Evolutionary conservation across 768 basidiomycete species (phyloP).

Genomic region (Pulveroboletus ravenelii): DNA sequence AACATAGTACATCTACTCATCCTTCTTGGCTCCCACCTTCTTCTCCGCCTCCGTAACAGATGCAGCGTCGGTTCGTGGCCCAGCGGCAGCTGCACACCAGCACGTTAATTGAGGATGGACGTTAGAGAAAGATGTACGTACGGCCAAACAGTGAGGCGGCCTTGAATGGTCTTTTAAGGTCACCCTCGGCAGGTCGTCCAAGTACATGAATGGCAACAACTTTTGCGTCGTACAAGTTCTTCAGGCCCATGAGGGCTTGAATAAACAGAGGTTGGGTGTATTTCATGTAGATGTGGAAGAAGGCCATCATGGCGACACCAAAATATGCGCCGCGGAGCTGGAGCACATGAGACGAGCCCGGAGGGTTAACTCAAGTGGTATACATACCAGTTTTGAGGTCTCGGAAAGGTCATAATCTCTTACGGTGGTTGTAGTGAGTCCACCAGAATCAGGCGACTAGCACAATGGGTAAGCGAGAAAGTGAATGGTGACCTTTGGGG

Average conservation of each 20-base stretch:
- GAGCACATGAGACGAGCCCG: background rate
- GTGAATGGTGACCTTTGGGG: background rate
- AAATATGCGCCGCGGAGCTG: slow-evolving; percentile 65
- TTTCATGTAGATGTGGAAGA: slow-evolving; percentile 91
- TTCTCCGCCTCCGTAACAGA: slow-evolving; percentile 88
- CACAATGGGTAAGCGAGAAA: background rate
- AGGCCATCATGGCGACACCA: slow-evolving; percentile 82
- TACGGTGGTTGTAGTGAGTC: slow-evolving; percentile 86
- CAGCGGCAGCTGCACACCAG: slow-evolving; percentile 40
- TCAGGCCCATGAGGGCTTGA: slow-evolving; percentile 92
- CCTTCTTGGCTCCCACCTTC: slow-evolving; percentile 74
- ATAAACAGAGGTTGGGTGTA: slow-evolving; percentile 97
- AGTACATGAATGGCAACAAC: slow-evolving; percentile 77
- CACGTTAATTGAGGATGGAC: background rate
- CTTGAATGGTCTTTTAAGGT: slow-evolving; percentile 90
- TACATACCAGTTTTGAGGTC: slow-evolving; percentile 69
- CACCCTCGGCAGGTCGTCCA: slow-evolving; percentile 75
- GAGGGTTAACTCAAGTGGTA: slow-evolving; percentile 22
- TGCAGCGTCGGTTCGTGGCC: slow-evolving; percentile 83
- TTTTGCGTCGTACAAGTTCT: slow-evolving; percentile 84
- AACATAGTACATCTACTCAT: slow-evolving; percentile 43
- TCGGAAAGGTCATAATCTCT: slow-evolving; percentile 92
- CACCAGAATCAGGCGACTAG: slow-evolving; percentile 60
- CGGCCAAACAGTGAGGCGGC: slow-evolving; percentile 68
- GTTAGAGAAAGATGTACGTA: slow-evolving; percentile 27